Conservation (phyloP, 2,329 filamentous ascomycete genomes). For the Bertia moriformis region DNA sequence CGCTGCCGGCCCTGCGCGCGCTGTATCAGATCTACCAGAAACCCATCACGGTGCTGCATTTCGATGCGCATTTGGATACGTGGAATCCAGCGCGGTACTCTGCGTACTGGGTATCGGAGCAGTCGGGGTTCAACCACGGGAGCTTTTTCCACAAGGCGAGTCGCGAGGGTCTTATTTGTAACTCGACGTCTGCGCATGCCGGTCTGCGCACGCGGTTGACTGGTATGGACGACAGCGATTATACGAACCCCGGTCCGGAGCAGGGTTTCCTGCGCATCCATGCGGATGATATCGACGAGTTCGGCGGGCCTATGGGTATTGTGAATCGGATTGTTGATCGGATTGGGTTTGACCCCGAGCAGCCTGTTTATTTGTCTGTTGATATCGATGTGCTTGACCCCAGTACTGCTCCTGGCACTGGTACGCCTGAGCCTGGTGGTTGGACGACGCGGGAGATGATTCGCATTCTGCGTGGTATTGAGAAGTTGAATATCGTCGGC, state of each 20-base stretch:
- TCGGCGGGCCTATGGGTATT: slow-evolving; percentile 59
- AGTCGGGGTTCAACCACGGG: slow-evolving; percentile 71
- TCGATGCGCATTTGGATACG: slow-evolving; percentile 69
- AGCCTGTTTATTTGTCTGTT: slow-evolving; percentile 67
- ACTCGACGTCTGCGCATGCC: slow-evolving; percentile 64
- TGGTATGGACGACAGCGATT: slow-evolving; percentile 48
- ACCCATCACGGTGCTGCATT: slow-evolving; percentile 58
- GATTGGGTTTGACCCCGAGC: slow-evolving; percentile 46
- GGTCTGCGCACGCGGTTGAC: slow-evolving; percentile 67
- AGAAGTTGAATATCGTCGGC: slow-evolving; percentile 71
- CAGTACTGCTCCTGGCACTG: slow-evolving; percentile 57
- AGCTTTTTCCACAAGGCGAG: slow-evolving; percentile 85
- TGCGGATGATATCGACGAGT: slow-evolving; percentile 77
- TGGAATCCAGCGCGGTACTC: slow-evolving; percentile 76
- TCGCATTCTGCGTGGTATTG: slow-evolving; percentile 65
- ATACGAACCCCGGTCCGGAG: slow-evolving; percentile 49
- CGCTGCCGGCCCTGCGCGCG: slow-evolving; percentile 55
- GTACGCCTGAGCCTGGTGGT: slow-evolving; percentile 78
- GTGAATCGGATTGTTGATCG: slow-evolving; percentile 55
- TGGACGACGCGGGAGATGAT: slow-evolving; percentile 86
- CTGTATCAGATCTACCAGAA: slow-evolving; percentile 45
- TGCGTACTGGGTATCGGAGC: slow-evolving; percentile 55
- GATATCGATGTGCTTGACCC: slow-evolving; percentile 75
- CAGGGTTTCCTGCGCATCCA: slow-evolving; percentile 71
- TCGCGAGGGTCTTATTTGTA: slow-evolving; percentile 64